Base-by-base conservation (phyloP, 2,329 filamentous ascomycete species). In the Byssothecium circinans region DNA sequence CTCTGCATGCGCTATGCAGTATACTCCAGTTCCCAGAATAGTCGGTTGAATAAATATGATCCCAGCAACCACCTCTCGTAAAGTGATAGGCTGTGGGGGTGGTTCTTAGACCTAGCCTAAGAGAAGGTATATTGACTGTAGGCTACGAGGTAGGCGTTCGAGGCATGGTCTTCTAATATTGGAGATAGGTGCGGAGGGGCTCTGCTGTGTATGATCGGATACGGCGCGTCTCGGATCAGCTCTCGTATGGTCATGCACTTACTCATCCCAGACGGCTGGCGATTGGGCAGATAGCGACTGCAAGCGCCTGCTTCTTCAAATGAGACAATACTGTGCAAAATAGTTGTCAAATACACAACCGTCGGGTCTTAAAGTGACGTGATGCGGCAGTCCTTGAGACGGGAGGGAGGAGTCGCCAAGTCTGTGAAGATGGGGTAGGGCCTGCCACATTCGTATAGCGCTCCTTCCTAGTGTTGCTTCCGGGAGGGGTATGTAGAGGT, bases 321-420 rank as follows among this genome's bases (percentile, higher is more conserved):
- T 39, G 19, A 17, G 11, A 8, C 20, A 32, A 41, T 18, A 38
- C 6, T 15, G 25, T 8, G 22, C 20, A 8, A 39, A 8, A n/a
- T 15, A 11, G 22, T n/a, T 2, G 27, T 44, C 42, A 22, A 46
- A n/a, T 12, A 30, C 18, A 47, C 27, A 38, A 27, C 27, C 20
- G 34, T 46, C 30, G 20, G 25, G 34, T 18, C 10, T 11, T 23
- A 22, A 12, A 30, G 43, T 50, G 47, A 49, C 47, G 47, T 46
- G 35, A 32, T 43, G 46, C 43, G 56, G 50, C 47, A 43, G n/a
- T 41, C 56, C 41, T 50, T 53, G 47, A 54, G 43, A 51, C 54
- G 50, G 50, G 52, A 50, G 53, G 48, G 45, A 4, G 43, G 44
- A 17, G 14, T 38, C 45, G 44, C 41, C 43, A 47, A 45, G 18